Percentiles rank a stretch among this genome's conserved stretches.
phyloP scores from a whole-genome alignment of 2,329 filamentous ascomycete genomes.

The Nigrospora oryzae region DNA sequence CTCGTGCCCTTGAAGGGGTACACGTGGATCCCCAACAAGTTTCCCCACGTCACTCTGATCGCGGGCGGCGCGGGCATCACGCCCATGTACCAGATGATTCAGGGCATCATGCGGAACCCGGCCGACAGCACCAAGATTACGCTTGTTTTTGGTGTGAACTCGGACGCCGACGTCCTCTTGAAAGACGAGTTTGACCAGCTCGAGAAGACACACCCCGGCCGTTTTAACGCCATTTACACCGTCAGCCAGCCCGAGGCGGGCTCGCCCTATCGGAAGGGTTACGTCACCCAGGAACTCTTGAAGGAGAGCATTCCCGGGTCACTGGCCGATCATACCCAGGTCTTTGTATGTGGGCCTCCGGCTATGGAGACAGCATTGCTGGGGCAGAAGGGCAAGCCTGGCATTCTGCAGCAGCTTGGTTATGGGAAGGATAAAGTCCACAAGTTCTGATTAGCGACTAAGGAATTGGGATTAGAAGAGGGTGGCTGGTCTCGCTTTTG shows the following conservation, averaged over 20 bases:
- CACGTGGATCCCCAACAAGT: conserved; percentile 42
- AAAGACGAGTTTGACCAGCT: conserved; percentile 44
- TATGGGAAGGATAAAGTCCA: conserved; percentile 49
- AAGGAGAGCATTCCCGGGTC: conserved; percentile 30
- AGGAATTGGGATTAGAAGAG: neutral
- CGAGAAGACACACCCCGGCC: conserved; percentile 38
- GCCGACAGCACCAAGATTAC: conserved; percentile 54
- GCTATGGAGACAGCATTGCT: conserved; percentile 53
- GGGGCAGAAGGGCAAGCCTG: conserved; percentile 32
- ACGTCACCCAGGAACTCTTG: conserved; percentile 49
- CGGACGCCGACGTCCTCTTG: conserved; percentile 52
- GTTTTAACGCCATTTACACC: conserved; percentile 50
- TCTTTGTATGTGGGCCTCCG: conserved; percentile 63
- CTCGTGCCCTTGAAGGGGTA: conserved; percentile 44
- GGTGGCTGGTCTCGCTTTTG: too few species aligned
- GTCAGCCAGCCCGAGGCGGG: conserved; percentile 38
- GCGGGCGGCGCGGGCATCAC: conserved; percentile 69
- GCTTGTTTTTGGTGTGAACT: conserved; percentile 59
- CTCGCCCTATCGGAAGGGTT: conserved; percentile 40
- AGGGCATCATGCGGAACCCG: conserved; percentile 53
- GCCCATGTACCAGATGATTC: conserved; percentile 57
- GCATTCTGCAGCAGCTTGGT: conserved; percentile 48
- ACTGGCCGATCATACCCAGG: conserved; percentile 36
- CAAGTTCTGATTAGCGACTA: conserved; percentile 35
- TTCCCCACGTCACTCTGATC: conserved; percentile 49